Evolutionary conservation across 2,329 filamentous ascomycete genomes (phyloP).

Genomic region (Colletotrichum spinosum): DNA sequence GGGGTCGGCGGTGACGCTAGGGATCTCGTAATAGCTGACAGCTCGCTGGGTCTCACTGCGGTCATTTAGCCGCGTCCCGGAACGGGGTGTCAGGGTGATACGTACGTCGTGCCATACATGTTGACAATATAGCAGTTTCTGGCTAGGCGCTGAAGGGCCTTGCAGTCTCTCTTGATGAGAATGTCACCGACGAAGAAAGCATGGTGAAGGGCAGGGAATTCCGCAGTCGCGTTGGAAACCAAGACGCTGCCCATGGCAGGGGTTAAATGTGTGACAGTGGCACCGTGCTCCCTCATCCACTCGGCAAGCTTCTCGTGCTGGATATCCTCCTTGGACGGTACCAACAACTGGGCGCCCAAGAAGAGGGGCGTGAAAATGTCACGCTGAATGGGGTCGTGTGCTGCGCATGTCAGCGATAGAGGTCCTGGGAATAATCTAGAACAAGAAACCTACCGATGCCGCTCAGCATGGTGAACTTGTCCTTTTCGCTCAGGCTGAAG

Average conservation of each 20-base stretch:
- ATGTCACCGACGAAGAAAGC: conserved; percentile 95
- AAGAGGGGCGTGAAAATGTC: conserved; percentile 93
- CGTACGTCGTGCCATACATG: conserved; percentile 89
- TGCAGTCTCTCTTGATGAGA: conserved; percentile 85
- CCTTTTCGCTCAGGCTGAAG: conserved; percentile 79
- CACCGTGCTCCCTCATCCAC: conserved; percentile 82
- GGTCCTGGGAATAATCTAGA: too few species aligned
- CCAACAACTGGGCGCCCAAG: conserved; percentile 58
- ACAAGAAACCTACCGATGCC: conserved; percentile 64
- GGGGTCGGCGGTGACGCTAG: conserved; percentile 72
- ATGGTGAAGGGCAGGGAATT: conserved; percentile 81
- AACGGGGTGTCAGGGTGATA: conserved; percentile 55
- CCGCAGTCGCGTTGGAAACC: conserved; percentile 81
- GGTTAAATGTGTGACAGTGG: conserved; percentile 88
- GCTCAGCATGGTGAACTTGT: conserved; percentile 82
- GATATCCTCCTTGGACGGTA: conserved; percentile 73
- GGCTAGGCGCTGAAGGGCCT: conserved; percentile 79
- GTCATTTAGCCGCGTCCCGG: conserved; percentile 45
- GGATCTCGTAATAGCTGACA: conserved; percentile 84
- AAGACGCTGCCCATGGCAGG: conserved; percentile 97
- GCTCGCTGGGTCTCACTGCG: conserved; percentile 58
- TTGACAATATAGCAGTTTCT: conserved; percentile 82
- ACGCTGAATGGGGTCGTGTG: too few species aligned
- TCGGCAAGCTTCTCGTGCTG: conserved; percentile 86
- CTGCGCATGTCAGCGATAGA: conserved; percentile 43